Evolutionary conservation across 495 filamentous ascomycete species (phyloP), one percentile per base, ranked within the genome.

Genomic region (Halenospora varia): DNA sequence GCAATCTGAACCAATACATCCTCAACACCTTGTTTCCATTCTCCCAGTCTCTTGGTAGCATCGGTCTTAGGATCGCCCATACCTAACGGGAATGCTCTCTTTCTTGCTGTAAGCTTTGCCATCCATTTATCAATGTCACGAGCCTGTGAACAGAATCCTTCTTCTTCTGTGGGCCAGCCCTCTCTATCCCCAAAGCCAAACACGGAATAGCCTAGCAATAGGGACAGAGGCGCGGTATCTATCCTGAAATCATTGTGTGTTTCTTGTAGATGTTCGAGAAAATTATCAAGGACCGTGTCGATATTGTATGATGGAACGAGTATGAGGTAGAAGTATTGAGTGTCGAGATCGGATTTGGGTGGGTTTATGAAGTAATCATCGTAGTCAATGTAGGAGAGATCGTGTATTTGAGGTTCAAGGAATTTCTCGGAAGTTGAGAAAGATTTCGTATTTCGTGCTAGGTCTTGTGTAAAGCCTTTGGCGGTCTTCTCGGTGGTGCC

Each of bases 161-260:
- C 89, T 54, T 88, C 85, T 64, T 92, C 90, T 0, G 86, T 89
- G 1, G 90, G 88, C 93, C 93, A 97, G 45, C 87, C 90, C 67
- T 92, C 88, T 54, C 81, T 82, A 67, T 97, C 93, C 18, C 93
- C 93, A 62, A 96, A 86, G 0, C 93, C 93, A 76, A 97, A 97
- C 1, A 97, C 93, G 0, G 88, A 88, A 65, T 95, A 97, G 10
- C 93, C 93, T 2, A 90, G 74, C 40, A 97, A 71, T 10, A 73
- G 73, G 0, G 86, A 85, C 42, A 97, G 70, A 0, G 94, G 87
- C 1, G 88, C 86, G 0, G 91, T 96, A 68, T 96, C 91, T 57
- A 97, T 94, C 18, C 93, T 85, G 73, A 97, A 97, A 70, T 97
- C 93, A 71, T 97, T 79, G 65, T 97, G 92, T 0, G 91, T 97